A percentile compares a stretch with the other conserved stretches of the same genome.
Conservation (phyloP, 192 early-diverging fungal species). For the Irineochytrium annulatum region DNA sequence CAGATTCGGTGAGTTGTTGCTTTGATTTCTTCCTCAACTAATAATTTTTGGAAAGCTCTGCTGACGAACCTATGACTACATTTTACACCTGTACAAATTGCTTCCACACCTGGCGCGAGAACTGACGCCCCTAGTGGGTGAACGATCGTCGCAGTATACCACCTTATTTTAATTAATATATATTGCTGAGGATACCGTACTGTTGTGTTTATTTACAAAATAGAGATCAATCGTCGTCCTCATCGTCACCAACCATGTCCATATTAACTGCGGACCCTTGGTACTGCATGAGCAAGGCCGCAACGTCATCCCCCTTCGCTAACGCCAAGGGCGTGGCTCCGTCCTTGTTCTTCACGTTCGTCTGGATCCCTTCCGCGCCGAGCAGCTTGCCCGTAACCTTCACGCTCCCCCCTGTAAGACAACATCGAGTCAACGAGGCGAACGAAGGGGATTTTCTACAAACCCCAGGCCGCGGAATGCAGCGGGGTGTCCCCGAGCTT, state of each 20-base stretch:
- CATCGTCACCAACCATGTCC: background rate
- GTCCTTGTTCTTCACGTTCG: conserved; percentile 41
- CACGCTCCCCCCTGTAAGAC: conserved; percentile 29
- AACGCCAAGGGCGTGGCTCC: conserved; percentile 32
- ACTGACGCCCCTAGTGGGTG: no score
- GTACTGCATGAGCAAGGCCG: conserved; percentile 35
- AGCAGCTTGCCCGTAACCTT: conserved; percentile 33
- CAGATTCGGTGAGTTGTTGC: conserved; percentile 68
- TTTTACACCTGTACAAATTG: conserved; percentile 62
- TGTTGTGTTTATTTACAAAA: no score
- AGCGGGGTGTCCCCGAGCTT: conserved; percentile 54
- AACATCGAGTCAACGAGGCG: background rate
- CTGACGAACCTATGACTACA: conserved; percentile 91
- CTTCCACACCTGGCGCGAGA: conserved; percentile 23
- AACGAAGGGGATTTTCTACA: conserved; percentile 4
- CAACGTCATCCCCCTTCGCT: conserved; percentile 44
- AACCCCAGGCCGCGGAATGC: conserved; percentile 50
- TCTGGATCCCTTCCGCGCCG: conserved; percentile 28
- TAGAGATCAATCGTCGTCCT: background rate
- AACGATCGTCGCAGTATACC: no score
- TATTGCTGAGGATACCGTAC: no score
- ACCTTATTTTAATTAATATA: no score
- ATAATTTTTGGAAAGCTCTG: conserved; percentile 43
- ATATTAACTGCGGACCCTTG: background rate
- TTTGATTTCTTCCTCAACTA: background rate